Evolutionary conservation across 495 filamentous ascomycete genomes (phyloP).

Genomic region (Stereocaulon alpinum): DNA sequence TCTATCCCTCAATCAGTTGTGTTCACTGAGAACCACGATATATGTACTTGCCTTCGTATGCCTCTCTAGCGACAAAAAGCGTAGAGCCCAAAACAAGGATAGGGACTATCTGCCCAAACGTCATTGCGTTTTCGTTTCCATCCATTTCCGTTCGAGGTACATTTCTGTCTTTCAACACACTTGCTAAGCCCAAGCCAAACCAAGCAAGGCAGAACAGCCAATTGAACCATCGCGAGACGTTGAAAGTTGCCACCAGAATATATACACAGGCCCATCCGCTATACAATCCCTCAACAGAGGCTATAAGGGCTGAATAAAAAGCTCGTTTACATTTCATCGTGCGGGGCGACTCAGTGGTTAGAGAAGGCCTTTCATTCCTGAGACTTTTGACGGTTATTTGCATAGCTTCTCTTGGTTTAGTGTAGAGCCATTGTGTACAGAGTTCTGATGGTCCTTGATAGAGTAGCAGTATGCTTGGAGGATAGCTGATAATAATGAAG

Average conservation of each 20-base stretch:
- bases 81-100: constrained; percentile 12
- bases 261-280: background rate
- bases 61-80: background rate
- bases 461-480: too few relatives aligned
- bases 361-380: too few relatives aligned
- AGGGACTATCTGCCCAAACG: constrained; percentile 21
- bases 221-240: background rate
- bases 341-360: too few relatives aligned
- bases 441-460: too few relatives aligned
- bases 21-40: fast-evolving
- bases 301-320: too few relatives aligned
- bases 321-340: too few relatives aligned
- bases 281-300: too few relatives aligned
- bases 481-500: background rate
- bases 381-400: too few relatives aligned
- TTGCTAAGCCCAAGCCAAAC: background rate
- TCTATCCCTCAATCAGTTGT: background rate
- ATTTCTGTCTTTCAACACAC: background rate
- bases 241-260: background rate
- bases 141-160: background rate
- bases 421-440: background rate
- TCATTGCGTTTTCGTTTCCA: constrained; percentile 16
- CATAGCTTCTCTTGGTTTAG: too few relatives aligned
- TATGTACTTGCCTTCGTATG: background rate
- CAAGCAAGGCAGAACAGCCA: background rate